Evolutionary conservation across 805 yeast genomes (phyloP).

Genomic region (Kuraishia molischiana): DNA sequence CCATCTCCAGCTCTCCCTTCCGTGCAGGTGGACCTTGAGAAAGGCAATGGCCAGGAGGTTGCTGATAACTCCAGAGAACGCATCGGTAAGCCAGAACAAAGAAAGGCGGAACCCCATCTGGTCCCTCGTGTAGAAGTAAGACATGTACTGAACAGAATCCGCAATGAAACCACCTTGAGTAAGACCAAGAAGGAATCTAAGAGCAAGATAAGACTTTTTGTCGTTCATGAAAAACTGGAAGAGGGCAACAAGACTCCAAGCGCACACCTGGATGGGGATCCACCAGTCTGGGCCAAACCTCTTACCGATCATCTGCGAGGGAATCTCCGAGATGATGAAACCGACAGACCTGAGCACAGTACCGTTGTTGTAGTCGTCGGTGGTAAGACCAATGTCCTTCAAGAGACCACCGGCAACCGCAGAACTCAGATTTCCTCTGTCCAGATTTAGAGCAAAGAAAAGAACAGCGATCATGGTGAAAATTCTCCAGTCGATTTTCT

Average conservation of each 20-base stretch:
- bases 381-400: constrained; percentile 18
- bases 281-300: constrained; percentile 49
- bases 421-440: background rate
- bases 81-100: constrained; percentile 29
- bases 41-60: constrained; percentile 36
- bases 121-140: constrained; percentile 24
- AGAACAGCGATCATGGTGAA: background rate
- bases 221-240: constrained; percentile 16
- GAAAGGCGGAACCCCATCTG: constrained; percentile 39
- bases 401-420: background rate
- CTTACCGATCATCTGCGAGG: constrained; percentile 52
- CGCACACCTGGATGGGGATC: constrained; percentile 31
- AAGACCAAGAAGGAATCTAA: constrained; percentile 19
- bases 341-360: constrained; percentile 20
- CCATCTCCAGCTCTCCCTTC: constrained; percentile 48
- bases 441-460: constrained; percentile 1
- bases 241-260: constrained; percentile 20
- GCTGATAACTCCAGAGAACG: constrained; percentile 30
- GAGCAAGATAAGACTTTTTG: constrained; percentile 15
- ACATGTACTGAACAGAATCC: constrained; percentile 22
- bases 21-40: constrained; percentile 19
- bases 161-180: constrained; percentile 22
- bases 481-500: background rate
- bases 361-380: constrained; percentile 22
- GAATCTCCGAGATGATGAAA: constrained; percentile 26